Base-by-base conservation (phyloP, 768 basidiomycete genomes). In the Candolleomyces eurysporus region DNA sequence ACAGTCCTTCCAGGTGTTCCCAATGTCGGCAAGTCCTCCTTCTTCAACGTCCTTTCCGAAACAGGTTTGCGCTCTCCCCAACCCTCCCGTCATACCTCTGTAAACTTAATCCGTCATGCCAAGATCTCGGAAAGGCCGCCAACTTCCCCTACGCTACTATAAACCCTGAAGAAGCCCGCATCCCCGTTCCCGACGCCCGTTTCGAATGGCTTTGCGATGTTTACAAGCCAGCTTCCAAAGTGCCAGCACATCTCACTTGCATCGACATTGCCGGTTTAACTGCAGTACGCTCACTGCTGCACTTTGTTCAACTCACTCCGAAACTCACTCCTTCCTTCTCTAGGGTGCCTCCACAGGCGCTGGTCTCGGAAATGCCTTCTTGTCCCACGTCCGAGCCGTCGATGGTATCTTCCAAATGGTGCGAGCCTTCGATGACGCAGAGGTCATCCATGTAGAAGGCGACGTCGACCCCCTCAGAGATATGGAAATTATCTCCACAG, bases 371-470 rank as follows among this genome's bases (percentile, higher is more conserved):
- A 99, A 99, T 72, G 87, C 95, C 30, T 99, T 99, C 82, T 78
- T 99, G 73, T 96, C 95, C 11, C 94, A 98, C 72, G 96, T 99
- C 48, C 91, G 97, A 60, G 93, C 97, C 10, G 96, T 98, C 63
- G 97, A 99, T 72, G 97, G 97, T 68, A 99, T 99, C 70, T 99
- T 98, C 82, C 97, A 98, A 73, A 89, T 98, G 64, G 88, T 98
- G 60, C 92, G 97, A 56, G 95, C 96, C 5, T 99, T 99, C 72
- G 97, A 98, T 70, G 97, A 99, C 69, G 90, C 95, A n/a, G 97
- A 99, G 68, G 95, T 99, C 72, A 98, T 91, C 66, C 97, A 99
- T 75, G 96, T 98, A 64, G 97, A 98, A 77, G 97, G 97, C 48
- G 97, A 98, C 67, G 95, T 99, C 60, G 83, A 98, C 75, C 97